Evolutionary conservation across 2,329 filamentous ascomycete genomes (phyloP).

Genomic region (Esteya vermicola): DNA sequence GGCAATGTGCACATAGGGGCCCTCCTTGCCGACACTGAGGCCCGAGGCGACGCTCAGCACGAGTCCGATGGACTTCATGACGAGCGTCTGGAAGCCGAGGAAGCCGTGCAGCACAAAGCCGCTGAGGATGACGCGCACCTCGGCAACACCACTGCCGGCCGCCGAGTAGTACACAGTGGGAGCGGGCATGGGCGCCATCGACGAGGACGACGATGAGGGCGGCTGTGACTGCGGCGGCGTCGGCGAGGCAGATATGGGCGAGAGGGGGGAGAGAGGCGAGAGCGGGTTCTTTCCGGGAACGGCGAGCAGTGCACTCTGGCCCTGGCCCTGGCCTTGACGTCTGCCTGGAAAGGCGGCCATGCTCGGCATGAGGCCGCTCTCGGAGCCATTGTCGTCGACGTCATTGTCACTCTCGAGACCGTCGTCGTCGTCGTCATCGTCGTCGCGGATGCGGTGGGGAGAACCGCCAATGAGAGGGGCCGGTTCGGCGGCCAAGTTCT

Average conservation of each 20-base stretch:
- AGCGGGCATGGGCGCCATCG: conserved; percentile 19
- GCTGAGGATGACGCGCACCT: conserved; percentile 95
- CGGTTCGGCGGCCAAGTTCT: conserved; percentile 66
- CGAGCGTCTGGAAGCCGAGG: conserved; percentile 71
- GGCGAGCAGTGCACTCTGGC: too few species aligned
- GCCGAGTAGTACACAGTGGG: conserved; percentile 94
- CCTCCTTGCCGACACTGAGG: conserved; percentile 84
- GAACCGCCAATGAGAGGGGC: too few species aligned
- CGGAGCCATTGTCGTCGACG: too few species aligned
- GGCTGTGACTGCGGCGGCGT: too few species aligned
- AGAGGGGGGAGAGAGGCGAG: too few species aligned
- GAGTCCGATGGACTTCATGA: conserved; percentile 72
- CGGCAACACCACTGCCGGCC: conserved; percentile 88
- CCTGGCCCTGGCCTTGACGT: too few species aligned
- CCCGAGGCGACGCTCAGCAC: conserved; percentile 86
- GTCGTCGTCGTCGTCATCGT: conserved; percentile 26
- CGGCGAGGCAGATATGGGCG: too few species aligned
- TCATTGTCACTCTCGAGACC: too few species aligned
- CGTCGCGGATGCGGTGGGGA: conserved; percentile 12
- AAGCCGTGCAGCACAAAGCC: conserved; percentile 96
- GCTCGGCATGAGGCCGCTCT: too few species aligned
- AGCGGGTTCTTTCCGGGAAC: too few species aligned
- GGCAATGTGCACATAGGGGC: conserved; percentile 94
- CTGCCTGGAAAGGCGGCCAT: too few species aligned
- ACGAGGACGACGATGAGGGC: too few species aligned